Evolutionary conservation across 371 early-diverging fungal genomes (phyloP).

Genomic region (Haplosporangium sp.): DNA sequence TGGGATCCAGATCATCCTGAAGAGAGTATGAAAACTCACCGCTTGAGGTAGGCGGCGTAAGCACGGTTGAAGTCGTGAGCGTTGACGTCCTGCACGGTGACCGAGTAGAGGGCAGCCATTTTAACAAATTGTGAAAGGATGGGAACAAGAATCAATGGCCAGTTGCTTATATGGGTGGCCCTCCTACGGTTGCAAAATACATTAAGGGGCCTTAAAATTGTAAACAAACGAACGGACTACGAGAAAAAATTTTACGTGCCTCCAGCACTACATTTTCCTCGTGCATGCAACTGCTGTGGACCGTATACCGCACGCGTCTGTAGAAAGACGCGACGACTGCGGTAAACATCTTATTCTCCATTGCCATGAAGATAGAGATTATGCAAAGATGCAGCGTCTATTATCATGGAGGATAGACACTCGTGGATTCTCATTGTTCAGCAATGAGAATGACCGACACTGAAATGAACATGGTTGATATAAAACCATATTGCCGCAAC

Average conservation of each 20-base stretch:
- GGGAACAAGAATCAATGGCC: constrained; percentile 12
- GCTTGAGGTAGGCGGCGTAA: constrained; percentile 92
- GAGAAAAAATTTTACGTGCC: constrained; percentile 5
- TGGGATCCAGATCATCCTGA: too few species aligned
- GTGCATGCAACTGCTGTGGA: too few species aligned
- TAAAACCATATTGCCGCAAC: too few species aligned
- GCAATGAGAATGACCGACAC: too few species aligned
- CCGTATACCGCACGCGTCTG: too few species aligned
- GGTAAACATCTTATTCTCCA: too few species aligned
- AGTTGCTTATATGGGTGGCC: neutral
- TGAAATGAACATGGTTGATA: too few species aligned
- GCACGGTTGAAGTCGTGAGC: constrained; percentile 94
- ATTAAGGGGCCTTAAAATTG: neutral
- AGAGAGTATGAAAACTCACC: constrained; percentile 25
- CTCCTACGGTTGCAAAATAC: neutral
- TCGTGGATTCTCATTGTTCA: too few species aligned
- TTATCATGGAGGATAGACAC: too few species aligned
- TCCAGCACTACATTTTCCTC: neutral
- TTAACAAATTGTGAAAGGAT: constrained; percentile 44
- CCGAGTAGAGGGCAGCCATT: constrained; percentile 54
- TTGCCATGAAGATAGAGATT: too few species aligned
- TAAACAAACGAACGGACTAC: neutral
- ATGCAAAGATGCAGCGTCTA: too few species aligned
- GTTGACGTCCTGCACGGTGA: constrained; percentile 98
- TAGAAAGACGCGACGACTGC: neutral